A percentile compares a stretch with the other conserved stretches of the same genome.
Evolutionary conservation across 768 basidiomycete species (phyloP).

Genomic region (Termitomyces sp.): DNA sequence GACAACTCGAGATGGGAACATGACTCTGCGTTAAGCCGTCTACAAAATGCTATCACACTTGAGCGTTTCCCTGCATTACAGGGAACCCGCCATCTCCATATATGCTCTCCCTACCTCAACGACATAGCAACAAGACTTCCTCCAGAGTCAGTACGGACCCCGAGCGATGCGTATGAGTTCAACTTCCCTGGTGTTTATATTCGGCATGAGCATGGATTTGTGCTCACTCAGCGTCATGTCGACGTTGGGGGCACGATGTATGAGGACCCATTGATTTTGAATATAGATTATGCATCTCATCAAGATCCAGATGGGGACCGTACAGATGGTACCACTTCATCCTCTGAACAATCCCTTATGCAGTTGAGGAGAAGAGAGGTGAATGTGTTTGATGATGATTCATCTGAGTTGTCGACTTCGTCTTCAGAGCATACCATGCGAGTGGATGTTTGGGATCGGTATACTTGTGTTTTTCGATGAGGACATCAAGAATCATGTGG

Average conservation of each 20-base stretch:
- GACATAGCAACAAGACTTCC: conserved; percentile 3
- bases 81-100: not conserved
- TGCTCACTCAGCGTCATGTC: not conserved
- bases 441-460: not conserved
- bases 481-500: too few relatives aligned
- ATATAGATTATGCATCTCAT: not conserved
- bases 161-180: not conserved
- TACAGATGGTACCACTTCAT: not conserved
- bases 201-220: not conserved
- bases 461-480: not conserved
- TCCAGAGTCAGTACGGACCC: not conserved
- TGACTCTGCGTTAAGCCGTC: not conserved
- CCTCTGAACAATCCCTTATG: conserved; percentile 1
- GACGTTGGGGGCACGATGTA: not conserved
- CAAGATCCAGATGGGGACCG: not conserved
- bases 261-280: not conserved
- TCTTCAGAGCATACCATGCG: not conserved
- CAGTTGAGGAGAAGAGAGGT: conserved; percentile 1
- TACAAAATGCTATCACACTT: not conserved
- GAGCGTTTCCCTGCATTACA: not conserved
- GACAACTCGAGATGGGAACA: not conserved
- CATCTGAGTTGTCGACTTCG: not conserved
- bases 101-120: conserved; percentile 1
- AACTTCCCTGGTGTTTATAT: not conserved
- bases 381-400: conserved; percentile 1